phyloP scores from a whole-genome alignment of 352 stramenopile species.

The Globisporangium camurandrum region DNA sequence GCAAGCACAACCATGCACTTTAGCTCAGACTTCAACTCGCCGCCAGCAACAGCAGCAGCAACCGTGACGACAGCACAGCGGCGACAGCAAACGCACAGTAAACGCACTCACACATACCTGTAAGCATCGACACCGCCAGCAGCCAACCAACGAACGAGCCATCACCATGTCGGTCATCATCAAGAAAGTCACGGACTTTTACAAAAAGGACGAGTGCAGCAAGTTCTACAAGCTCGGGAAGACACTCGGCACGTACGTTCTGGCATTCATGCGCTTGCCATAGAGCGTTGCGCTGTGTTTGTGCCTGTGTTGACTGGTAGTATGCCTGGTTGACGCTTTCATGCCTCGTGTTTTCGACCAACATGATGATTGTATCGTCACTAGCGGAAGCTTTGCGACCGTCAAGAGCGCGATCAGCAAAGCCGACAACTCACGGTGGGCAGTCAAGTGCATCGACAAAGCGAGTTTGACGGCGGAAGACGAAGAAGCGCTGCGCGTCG shows the following conservation, averaged over 20 bases:
- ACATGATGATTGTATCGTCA: no score
- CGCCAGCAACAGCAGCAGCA: constrained; percentile 2
- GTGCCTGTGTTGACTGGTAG: no score
- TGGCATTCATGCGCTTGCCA: background rate
- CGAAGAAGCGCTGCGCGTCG: constrained; percentile 70
- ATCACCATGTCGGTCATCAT: constrained; percentile 64
- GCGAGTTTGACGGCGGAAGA: constrained; percentile 70
- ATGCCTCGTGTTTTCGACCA: no score
- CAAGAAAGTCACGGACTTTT: constrained; percentile 83
- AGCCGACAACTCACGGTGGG: constrained; percentile 67
- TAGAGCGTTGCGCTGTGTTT: no score
- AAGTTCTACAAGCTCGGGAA: constrained; percentile 89
- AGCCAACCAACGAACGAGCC: no score
- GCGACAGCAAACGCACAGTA: no score
- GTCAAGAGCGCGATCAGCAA: constrained; percentile 81
- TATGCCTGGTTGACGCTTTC: no score
- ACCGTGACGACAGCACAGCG: no score
- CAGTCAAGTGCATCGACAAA: constrained; percentile 84
- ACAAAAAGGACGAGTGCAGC: constrained; percentile 83
- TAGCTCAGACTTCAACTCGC: no score
- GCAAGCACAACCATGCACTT: no score
- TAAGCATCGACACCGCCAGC: background rate
- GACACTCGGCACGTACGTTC: constrained; percentile 79
- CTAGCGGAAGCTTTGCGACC: constrained; percentile 77
- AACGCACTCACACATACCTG: no score